Base-by-base conservation (phyloP, 2,329 filamentous ascomycete genomes). In the Penicillium sclerotigenum region DNA sequence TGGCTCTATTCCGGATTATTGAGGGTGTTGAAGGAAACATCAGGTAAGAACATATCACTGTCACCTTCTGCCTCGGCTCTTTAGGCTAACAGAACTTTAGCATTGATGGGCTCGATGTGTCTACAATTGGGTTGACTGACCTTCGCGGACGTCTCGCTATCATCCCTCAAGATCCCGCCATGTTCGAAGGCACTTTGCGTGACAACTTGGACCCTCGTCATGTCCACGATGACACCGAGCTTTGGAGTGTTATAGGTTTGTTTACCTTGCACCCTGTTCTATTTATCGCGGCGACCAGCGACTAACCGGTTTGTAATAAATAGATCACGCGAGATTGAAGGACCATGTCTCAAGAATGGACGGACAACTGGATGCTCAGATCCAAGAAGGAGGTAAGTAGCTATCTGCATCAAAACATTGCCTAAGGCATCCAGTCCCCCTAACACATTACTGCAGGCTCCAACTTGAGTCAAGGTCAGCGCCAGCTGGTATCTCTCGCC, bases 161-260 rank as follows among this genome's bases (percentile, higher is more conserved):
- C 69, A 99, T 99, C 64, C 94, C 95, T 5, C 94, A 99, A 73
- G 95, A 99, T 75, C 93, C 94, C 29, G 93, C 93, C 61, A 84
- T 99, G 59, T 99, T 99, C 68, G 91, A 96, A 74, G 92, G 92
- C 48, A 92, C 89, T 9, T 84, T 99, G 60, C 86, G 94, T 63
- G 94, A 99, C 75, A 99, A 99, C 70, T 83, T 97, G 37, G 94
- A 99, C 71, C 95, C 95, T 24, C 90, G 89, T 28, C 90, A 96
- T 72, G 90, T 95, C 52, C 92, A 96, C 70, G 93, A 97, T 74
- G 95, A 99, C 74, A 96, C 92, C 5, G 94, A 97, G 71, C 81
- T 99, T 33, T 99, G 94, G 94, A 96, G 89, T 71, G 92, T 95
- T 58, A 81, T 97, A 60, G 90, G 90, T 93, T 82, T 75, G 88